These are phyloP conservation scores for Parietaria judaica DNA, from an alignment of 306 rosid species.

Conservation along the genomic window DNA sequence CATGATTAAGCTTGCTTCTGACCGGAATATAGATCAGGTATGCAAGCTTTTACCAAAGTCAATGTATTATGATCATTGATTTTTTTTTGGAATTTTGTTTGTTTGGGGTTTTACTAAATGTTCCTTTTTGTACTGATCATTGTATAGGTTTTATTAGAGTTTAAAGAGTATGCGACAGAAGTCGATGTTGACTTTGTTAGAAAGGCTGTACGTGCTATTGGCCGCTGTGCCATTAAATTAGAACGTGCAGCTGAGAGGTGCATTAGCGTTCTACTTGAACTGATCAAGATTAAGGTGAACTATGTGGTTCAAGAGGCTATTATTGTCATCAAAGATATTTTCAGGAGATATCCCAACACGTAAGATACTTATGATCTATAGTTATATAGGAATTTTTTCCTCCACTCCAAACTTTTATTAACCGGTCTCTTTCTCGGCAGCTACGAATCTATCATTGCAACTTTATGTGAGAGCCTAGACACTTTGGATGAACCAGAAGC, in stretches of 20 bases:
- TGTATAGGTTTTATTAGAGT: conserved; percentile 86
- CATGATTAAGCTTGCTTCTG: conserved; percentile 98
- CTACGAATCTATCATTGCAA: conserved; percentile 97
- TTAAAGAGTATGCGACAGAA: conserved; percentile 98
- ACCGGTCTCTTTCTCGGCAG: conserved; percentile 20
- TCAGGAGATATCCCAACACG: conserved; percentile 99
- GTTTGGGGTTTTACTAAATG: neutral
- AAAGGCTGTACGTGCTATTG: conserved; percentile 98
- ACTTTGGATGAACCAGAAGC: conserved; percentile 99
- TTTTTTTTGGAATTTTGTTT: neutral
- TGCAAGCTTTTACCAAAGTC: conserved; percentile 13
- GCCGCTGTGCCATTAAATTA: conserved; percentile 97
- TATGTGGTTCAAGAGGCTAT: conserved; percentile 99
- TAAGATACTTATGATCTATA: conserved; percentile 23
- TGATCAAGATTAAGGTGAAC: conserved; percentile 97
- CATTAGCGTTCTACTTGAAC: conserved; percentile 95
- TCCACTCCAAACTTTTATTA: conserved; percentile 10
- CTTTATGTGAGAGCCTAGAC: conserved; percentile 95
- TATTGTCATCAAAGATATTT: conserved; percentile 98
- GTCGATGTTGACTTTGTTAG: conserved; percentile 97
- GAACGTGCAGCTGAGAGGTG: conserved; percentile 99
- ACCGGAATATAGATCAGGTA: conserved; percentile 96
- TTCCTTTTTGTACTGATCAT: neutral
- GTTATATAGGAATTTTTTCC: neutral
- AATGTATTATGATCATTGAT: conserved; percentile 10